These are phyloP conservation scores for Nicotiana paniculata DNA, from an alignment of 257 asterid genomes.

Conservation along the genomic window DNA sequence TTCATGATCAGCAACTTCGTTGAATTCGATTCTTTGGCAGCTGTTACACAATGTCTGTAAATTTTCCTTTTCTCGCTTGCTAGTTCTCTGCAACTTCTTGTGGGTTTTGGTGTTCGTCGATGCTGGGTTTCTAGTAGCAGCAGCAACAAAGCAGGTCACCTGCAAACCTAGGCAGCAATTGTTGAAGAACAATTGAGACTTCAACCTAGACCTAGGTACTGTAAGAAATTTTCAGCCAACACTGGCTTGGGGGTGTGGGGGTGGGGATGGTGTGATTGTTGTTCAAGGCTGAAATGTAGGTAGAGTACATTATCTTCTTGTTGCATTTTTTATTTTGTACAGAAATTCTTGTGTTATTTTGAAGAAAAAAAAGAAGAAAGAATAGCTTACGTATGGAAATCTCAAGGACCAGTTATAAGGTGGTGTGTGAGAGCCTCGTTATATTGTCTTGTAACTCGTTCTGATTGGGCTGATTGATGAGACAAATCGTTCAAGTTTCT, in stretches of 20 bases:
- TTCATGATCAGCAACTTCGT: conserved; percentile 56
- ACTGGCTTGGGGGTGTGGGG: no score
- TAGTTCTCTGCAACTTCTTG: neutral
- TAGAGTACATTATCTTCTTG: neutral
- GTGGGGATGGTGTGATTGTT: neutral
- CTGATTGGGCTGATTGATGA: neutral
- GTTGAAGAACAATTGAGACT: neutral
- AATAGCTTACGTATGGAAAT: neutral
- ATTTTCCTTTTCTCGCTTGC: neutral
- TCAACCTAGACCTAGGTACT: neutral
- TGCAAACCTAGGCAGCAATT: neutral
- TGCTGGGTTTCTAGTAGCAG: neutral
- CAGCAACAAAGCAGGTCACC: neutral
- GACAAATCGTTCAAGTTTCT: neutral
- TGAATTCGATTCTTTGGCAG: conserved; percentile 8
- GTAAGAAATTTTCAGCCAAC: neutral
- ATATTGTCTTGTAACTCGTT: neutral
- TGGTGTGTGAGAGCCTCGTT: neutral
- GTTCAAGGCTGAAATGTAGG: neutral
- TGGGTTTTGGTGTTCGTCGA: neutral
- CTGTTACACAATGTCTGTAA: neutral
- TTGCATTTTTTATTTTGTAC: neutral
- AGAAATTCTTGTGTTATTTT: neutral
- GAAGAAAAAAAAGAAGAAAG: neutral
- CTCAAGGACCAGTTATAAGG: neutral